A percentile compares a stretch with the other conserved stretches of the same genome.
Conservation (phyloP, 805 yeast genomes). For the Yarrowia porcina region DNA sequence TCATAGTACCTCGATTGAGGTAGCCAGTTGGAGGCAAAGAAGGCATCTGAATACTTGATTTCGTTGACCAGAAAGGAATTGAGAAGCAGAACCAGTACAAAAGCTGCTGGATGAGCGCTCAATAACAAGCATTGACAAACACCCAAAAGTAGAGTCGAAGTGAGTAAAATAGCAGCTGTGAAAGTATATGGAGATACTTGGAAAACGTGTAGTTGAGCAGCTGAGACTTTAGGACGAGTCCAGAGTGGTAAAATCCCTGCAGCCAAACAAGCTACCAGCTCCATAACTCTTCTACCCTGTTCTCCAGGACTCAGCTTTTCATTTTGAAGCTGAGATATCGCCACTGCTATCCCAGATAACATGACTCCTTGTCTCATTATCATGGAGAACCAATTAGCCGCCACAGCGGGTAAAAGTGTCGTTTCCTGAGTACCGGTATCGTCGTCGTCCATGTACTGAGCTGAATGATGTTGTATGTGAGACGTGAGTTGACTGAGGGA, state of each 20-base stretch:
- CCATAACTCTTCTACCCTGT: neutral
- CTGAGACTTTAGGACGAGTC: neutral
- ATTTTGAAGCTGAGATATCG: neutral
- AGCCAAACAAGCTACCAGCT: neutral
- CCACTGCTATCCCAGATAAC: neutral
- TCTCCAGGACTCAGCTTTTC: neutral
- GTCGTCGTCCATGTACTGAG: neutral
- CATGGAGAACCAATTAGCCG: neutral
- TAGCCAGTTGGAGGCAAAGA: constrained; percentile 2
- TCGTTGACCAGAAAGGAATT: constrained; percentile 1
- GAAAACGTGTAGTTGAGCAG: neutral
- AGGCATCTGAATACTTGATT: neutral
- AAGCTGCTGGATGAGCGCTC: neutral
- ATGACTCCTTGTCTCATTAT: neutral
- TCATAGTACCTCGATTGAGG: neutral
- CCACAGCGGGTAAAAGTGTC: neutral
- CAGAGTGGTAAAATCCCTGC: neutral
- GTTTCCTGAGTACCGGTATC: neutral
- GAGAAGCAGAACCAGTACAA: neutral
- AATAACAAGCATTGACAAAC: neutral
- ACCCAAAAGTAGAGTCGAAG: neutral
- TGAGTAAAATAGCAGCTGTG: neutral
- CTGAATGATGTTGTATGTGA: too few relatives aligned
- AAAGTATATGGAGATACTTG: neutral
- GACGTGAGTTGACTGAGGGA: neutral